Evolutionary conservation across 768 basidiomycete genomes (phyloP).

Genomic region (Leccinum sublutescens): DNA sequence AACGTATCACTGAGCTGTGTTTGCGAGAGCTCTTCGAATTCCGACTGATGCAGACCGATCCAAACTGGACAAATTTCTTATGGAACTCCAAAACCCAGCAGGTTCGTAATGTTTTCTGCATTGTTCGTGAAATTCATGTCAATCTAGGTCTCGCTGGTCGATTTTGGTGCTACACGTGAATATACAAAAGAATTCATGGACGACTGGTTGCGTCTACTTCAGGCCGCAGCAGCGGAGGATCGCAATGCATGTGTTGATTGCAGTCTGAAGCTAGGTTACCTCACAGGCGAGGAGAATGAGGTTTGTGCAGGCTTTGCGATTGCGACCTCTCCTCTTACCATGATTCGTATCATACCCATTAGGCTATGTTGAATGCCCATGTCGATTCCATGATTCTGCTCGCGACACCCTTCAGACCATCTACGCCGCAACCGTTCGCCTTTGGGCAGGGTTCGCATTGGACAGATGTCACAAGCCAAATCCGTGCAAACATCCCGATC

Average conservation of each 20-base stretch:
- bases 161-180: constrained; percentile 92
- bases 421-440: constrained; percentile 68
- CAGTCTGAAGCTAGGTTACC: constrained; percentile 83
- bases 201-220: constrained; percentile 81
- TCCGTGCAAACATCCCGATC: constrained; percentile 79
- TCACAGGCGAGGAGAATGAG: constrained; percentile 85
- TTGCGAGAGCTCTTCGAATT: constrained; percentile 89
- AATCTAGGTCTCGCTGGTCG: constrained; percentile 76
- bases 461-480: constrained; percentile 71
- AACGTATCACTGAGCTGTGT: constrained; percentile 79
- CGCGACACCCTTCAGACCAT: constrained; percentile 76
- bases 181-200: constrained; percentile 88
- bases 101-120: constrained; percentile 35
- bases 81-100: constrained; percentile 70
- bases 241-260: constrained; percentile 61
- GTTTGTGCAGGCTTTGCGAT: constrained; percentile 36
- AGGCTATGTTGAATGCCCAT: constrained; percentile 86
- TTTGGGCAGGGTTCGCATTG: constrained; percentile 69
- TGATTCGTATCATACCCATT: not conserved
- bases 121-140: not conserved
- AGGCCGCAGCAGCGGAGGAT: constrained; percentile 72
- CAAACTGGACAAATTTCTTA: constrained; percentile 97
- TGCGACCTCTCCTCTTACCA: not conserved
- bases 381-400: constrained; percentile 79
- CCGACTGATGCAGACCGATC: constrained; percentile 96